Evolutionary conservation across 2,329 filamentous ascomycete species (phyloP).

Genomic region (Aspergillus pseudoviridinutans): DNA sequence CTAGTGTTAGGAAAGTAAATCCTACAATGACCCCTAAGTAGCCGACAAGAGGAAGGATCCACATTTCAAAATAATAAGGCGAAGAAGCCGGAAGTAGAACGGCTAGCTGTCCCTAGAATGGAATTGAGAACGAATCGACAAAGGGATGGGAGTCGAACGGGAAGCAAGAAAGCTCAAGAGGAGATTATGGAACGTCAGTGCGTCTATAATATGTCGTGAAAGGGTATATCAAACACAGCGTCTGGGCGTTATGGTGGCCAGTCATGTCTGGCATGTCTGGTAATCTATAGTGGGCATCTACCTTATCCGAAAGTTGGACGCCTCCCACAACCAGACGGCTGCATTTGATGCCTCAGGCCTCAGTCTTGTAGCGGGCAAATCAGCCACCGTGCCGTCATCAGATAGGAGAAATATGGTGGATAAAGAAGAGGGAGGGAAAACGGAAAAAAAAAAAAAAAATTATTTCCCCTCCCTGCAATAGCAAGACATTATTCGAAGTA

Average conservation of each 20-base stretch:
- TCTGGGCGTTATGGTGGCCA: not conserved
- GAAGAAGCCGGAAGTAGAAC: not conserved
- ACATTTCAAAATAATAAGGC: constrained; percentile 58
- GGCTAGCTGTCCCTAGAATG: not conserved
- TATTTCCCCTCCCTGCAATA: not conserved
- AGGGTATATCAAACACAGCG: not conserved
- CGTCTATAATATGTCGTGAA: not conserved
- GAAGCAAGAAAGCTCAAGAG: not conserved
- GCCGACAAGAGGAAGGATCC: constrained; percentile 89
- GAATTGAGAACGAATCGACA: not conserved
- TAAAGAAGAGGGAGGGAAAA: not conserved
- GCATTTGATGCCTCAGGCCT: constrained; percentile 11
- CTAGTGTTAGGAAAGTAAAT: constrained; percentile 90
- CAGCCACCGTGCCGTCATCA: not conserved
- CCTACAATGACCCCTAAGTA: constrained; percentile 83
- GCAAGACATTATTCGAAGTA: not conserved
- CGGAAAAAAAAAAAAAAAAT: not conserved
- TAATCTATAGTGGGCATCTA: not conserved
- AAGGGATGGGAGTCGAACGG: not conserved
- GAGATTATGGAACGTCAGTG: not conserved
- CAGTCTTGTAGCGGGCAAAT: not conserved
- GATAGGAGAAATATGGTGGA: not conserved
- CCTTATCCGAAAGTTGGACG: not conserved
- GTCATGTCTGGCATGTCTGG: not conserved
- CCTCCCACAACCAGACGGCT: not conserved